phyloP scores from a whole-genome alignment of 345 rosid species.

The Theobroma cacao region DNA sequence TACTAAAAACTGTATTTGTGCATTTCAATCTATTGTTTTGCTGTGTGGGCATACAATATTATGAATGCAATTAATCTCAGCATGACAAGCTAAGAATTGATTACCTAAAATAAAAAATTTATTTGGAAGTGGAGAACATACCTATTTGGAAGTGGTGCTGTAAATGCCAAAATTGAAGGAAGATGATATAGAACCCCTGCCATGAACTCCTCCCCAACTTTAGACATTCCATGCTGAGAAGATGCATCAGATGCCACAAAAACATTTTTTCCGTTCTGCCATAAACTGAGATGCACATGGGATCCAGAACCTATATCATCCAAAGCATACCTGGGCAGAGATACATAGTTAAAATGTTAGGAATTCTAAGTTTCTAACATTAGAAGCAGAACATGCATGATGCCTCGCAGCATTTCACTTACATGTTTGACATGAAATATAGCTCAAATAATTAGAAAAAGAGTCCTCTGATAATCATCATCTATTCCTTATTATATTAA shows the following conservation, averaged over 20 bases:
- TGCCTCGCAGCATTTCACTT: neutral
- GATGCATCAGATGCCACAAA: constrained; percentile 66
- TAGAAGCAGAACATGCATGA: neutral
- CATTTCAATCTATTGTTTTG: neutral
- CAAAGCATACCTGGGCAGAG: constrained; percentile 59
- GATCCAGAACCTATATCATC: constrained; percentile 94
- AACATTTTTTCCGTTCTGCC: constrained; percentile 74
- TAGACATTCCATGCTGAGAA: constrained; percentile 73
- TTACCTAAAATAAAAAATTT: neutral
- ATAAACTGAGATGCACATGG: constrained; percentile 89
- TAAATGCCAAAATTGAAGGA: constrained; percentile 82
- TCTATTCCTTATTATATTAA: neutral
- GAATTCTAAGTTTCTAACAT: neutral
- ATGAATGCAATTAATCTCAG: neutral
- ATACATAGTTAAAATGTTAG: neutral
- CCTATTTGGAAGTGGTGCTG: constrained; percentile 95
- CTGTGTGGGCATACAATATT: neutral
- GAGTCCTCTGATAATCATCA: neutral
- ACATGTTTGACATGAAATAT: neutral
- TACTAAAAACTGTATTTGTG: neutral
- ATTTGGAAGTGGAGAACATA: constrained; percentile 13
- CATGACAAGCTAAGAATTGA: neutral
- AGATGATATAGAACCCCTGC: constrained; percentile 91
- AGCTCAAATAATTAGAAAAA: neutral
- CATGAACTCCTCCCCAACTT: constrained; percentile 72